Evolutionary conservation across 2,329 filamentous ascomycete genomes (phyloP).

Genomic region (Calonectria leucothoes): DNA sequence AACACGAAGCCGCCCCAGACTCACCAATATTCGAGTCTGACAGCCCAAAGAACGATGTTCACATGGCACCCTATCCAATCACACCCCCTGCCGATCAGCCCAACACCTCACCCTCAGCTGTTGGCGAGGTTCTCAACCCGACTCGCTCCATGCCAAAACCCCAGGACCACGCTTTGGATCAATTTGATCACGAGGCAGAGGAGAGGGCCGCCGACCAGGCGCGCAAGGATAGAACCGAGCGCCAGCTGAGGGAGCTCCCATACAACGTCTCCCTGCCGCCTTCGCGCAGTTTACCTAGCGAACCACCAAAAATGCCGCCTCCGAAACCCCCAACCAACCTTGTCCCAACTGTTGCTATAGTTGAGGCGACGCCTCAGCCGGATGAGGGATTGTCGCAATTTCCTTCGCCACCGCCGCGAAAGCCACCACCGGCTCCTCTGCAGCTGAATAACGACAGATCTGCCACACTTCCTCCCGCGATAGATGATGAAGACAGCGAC

Average conservation of each 20-base stretch:
- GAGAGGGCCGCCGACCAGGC: conserved; percentile 59
- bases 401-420: conserved; percentile 74
- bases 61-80: conserved; percentile 72
- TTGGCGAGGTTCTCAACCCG: conserved; percentile 65
- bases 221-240: conserved; percentile 58
- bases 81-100: conserved; percentile 69
- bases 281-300: conserved; percentile 65
- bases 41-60: conserved; percentile 63
- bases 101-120: conserved; percentile 54
- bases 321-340: conserved; percentile 58
- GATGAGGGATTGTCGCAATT: conserved; percentile 63
- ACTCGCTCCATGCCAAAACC: conserved; percentile 70
- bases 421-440: conserved; percentile 86
- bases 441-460: conserved; percentile 63
- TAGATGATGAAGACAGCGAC: conserved; percentile 75
- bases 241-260: conserved; percentile 58
- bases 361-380: conserved; percentile 57
- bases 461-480: conserved; percentile 32
- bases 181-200: conserved; percentile 66
- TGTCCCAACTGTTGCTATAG: conserved; percentile 53
- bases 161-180: conserved; percentile 68
- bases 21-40: conserved; percentile 64
- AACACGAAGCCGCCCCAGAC: conserved; percentile 46
- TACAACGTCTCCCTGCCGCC: conserved; percentile 66
- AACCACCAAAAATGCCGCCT: conserved; percentile 64